Evolutionary conservation across 805 yeast species (phyloP), one percentile per base, ranked within the genome.

Genomic region (Candida mattraensis): DNA sequence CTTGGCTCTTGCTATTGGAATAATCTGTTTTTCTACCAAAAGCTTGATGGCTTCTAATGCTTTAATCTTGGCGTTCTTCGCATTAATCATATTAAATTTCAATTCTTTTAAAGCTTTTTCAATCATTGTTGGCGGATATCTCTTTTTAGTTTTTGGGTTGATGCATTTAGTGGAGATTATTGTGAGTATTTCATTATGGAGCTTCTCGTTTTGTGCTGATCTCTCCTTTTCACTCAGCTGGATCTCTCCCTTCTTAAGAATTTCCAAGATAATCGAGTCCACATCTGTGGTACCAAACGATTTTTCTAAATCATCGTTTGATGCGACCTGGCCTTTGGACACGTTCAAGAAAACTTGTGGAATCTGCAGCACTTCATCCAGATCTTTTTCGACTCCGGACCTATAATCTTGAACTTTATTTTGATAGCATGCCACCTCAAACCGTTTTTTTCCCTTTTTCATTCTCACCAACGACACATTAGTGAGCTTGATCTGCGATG

Each of bases 341-440:
- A 89, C 98, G 54, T 93, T 93, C 22, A 78, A 58, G 53, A 93
- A 93, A 1, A 93, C 95, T 59, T 85, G 96, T n/a, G 88, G 96
- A 35, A 93, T 87, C 59, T 93, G 99, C 23, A 93, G 67, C 3
- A 93, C 99, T 56, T 93, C 99, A 64, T 93, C 98, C 7, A 93
- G 60, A 57, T 93, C 96, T 49, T 87, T 91, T 55, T 93, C 99
- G 58, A 86, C 79, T 40, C 83, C 85, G 43, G 76, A 74, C 50
- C 97, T 72, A 78, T 88, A 93, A 60, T 93, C 99, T 59, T 91
- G 98, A 5, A 93, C 96, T 56, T 93, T 93, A 54, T 93, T 93
- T 55, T 87, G 96, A 60, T 93, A 93, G 56, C 99, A 93, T 0
- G 98, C 98, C 28, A 93, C 75, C 61, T 93, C 99, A 51, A 88